Percentiles rank a stretch among this genome's conserved stretches.
Evolutionary conservation across 192 early-diverging fungal species (phyloP).

Genomic region (Lobosporangium transversale): DNA sequence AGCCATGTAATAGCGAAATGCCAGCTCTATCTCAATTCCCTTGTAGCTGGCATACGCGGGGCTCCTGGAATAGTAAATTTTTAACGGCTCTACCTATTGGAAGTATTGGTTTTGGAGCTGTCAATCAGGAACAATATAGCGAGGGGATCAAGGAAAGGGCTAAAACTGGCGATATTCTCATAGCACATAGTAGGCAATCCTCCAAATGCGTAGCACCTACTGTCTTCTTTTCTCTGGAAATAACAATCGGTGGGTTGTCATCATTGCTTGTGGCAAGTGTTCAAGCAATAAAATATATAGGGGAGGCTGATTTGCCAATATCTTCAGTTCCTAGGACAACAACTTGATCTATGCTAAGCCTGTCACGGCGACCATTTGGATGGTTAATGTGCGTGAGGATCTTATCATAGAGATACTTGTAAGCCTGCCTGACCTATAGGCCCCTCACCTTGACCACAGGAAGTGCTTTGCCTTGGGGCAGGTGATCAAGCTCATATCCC

Average conservation of each 20-base stretch:
- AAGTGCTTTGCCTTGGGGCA: not conserved
- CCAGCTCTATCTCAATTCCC: slow-evolving; percentile 11
- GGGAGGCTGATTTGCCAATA: slow-evolving; percentile 47
- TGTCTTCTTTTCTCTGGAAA: slow-evolving; percentile 22
- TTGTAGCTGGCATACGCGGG: not conserved
- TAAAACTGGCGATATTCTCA: slow-evolving; percentile 12
- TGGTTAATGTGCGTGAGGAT: slow-evolving; percentile 20
- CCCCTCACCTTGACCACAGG: not conserved
- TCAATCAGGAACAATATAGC: slow-evolving; percentile 27
- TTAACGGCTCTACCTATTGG: slow-evolving; percentile 9
- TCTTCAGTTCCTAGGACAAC: slow-evolving; percentile 41
- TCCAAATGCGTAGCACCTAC: slow-evolving; percentile 30
- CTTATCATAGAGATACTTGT: not conserved
- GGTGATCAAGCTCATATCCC: not conserved
- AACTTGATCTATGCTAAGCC: slow-evolving; percentile 16
- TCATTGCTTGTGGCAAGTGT: no score
- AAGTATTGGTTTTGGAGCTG: slow-evolving; percentile 6
- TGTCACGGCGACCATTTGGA: slow-evolving; percentile 15
- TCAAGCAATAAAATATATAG: slow-evolving; percentile 41
- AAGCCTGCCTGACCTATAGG: not conserved
- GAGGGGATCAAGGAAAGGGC: slow-evolving; percentile 9
- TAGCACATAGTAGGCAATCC: slow-evolving; percentile 12
- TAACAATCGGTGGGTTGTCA: slow-evolving; percentile 29
- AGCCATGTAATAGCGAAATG: slow-evolving; percentile 29
- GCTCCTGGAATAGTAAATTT: slow-evolving; percentile 5